phyloP scores from a whole-genome alignment of 352 stramenopile genomes.

The Phytophthora capsici region DNA sequence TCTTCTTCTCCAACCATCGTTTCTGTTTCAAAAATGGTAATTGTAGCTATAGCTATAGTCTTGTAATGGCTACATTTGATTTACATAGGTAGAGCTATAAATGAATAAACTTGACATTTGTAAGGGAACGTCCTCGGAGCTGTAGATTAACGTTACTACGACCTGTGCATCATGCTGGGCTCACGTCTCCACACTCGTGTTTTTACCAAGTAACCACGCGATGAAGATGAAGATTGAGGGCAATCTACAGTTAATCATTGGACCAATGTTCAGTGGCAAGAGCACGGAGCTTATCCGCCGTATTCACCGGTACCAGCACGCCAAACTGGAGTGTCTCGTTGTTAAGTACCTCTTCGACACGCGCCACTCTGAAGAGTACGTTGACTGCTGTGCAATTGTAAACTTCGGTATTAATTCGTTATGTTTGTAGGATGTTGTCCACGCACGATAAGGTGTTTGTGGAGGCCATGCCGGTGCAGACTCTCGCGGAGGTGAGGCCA shows the following conservation, averaged over 20 bases:
- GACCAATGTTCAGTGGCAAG: conserved; percentile 90
- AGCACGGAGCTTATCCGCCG: conserved; percentile 88
- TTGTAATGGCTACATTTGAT: not conserved
- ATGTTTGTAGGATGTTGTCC: conserved; percentile 74
- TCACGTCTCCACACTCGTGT: conserved; percentile 3
- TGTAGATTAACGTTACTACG: not conserved
- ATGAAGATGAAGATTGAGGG: conserved; percentile 53
- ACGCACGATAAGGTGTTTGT: conserved; percentile 84
- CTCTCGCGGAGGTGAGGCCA: conserved; percentile 58
- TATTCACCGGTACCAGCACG: conserved; percentile 81
- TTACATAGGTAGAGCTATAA: not conserved
- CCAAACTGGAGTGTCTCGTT: conserved; percentile 79
- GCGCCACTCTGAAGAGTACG: conserved; percentile 77
- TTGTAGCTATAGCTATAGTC: not conserved
- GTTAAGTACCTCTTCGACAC: conserved; percentile 85
- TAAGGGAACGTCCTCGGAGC: conserved; percentile 1
- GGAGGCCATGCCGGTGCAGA: conserved; percentile 66
- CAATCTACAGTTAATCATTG: conserved; percentile 84
- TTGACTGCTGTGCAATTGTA: conserved; percentile 3
- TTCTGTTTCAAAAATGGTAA: not conserved
- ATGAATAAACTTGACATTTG: not conserved
- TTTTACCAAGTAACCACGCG: conserved; percentile 7
- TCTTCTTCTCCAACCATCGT: conserved; percentile 68
- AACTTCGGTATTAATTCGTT: not conserved
- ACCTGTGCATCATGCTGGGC: too few relatives aligned